Evolutionary conservation across 176 grass and related monocot species (phyloP).

Genomic region (Lolium rigidum): DNA sequence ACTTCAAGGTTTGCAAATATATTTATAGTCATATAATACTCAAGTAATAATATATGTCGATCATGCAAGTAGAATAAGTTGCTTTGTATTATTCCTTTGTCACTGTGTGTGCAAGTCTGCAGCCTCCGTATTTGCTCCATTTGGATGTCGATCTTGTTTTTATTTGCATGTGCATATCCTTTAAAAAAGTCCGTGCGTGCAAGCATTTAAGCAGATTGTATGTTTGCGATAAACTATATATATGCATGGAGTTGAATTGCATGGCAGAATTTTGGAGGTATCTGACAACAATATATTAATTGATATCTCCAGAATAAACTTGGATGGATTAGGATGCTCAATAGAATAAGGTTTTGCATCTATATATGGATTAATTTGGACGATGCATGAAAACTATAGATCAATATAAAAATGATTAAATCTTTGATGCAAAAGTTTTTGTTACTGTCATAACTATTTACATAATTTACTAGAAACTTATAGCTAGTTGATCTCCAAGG

Average conservation of each 20-base stretch:
- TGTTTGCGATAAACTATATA: background rate
- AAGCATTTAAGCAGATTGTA: background rate
- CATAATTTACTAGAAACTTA: background rate
- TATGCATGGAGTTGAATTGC: constrained; percentile 1
- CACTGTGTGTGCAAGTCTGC: background rate
- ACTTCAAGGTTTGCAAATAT: constrained; percentile 51
- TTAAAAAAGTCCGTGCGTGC: background rate
- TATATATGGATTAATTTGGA: background rate
- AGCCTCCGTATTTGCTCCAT: background rate
- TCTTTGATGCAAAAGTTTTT: background rate
- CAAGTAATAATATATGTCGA: background rate
- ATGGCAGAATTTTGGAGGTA: constrained; percentile 1
- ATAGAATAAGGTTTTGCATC: background rate
- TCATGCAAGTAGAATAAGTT: background rate
- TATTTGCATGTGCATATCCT: no score
- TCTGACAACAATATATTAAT: background rate
- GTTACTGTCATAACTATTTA: background rate
- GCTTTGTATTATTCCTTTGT: background rate
- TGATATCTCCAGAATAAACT: background rate
- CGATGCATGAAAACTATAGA: background rate
- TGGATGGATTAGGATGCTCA: background rate
- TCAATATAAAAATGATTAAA: background rate
- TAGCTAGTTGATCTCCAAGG: background rate
- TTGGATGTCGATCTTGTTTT: background rate
- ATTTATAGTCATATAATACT: background rate